Evolutionary conservation across 2,329 filamentous ascomycete genomes (phyloP), one percentile per base, ranked within the genome.

Genomic region (Amylocarpus encephaloides): DNA sequence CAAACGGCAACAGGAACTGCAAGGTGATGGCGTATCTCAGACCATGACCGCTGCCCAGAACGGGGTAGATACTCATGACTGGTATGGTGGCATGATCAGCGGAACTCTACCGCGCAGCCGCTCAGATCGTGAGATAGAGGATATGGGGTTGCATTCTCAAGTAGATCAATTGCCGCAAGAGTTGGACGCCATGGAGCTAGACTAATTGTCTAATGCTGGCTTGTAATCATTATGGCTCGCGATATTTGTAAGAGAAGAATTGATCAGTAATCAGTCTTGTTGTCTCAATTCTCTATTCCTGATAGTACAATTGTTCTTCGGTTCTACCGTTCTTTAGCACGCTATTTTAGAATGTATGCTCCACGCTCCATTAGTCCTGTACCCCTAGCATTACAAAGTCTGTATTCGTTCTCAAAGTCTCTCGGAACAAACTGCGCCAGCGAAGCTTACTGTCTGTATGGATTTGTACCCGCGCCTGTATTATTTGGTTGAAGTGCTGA

Each of bases 181-280:
- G 59, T 70, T 71, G 1, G 82, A 86, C 63, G 81, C 77, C 12
- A 88, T 87, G 84, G 82, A 86, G 46, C 68, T 86, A 60, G 82
- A 66, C 64, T 62, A 16, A 34, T 38, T 38, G 13, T n/a, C 11
- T 3, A 22, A 43, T 26, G 22, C n/a, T 38, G 15, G 32, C 7
- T 26, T 26, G 22, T 26, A 26, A 26, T 26, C 47, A 38, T 35
- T 61, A 35, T 54, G 54, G 43, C 53, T 26, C 26, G n/a, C 16
- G 13, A 39, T 39, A 15, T 39, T 29, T 19, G 13, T 15, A n/a
- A n/a, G 30, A 30, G 35, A 48, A 46, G 43, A 16, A 19, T 38
- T 38, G 36, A 26, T 50, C 51, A 39, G 49, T 49, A 49, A 55
- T 30, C 40, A 42, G 18, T 42, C 29, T 26, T 26, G 40, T 29